Evolutionary conservation across 352 stramenopile species (phyloP), one percentile per base, ranked within the genome.

Genomic region (Phytophthora fragariae): DNA sequence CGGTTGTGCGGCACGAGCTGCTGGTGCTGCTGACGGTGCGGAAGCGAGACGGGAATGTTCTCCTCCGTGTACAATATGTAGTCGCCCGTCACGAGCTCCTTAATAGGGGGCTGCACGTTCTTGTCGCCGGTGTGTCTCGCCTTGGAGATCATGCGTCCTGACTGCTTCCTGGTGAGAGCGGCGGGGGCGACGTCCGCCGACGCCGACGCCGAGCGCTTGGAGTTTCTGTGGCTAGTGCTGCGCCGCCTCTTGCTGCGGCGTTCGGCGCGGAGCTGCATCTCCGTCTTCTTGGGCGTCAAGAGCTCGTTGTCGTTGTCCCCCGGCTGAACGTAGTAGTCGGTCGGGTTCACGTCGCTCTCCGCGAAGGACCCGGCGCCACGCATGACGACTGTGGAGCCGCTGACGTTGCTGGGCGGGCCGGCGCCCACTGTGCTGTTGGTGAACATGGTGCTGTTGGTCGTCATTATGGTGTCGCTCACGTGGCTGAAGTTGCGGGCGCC

Each of bases 401-500:
- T 66, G 59, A 72, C 52, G 64, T 62, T 81, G 54, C 61, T 77
- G 49, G 60, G 27, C 9, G 60, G 33, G 19, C 44, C 57, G 17
- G 41, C 14, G 49, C 53, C 62, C 44, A 24, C 37, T 0, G 60
- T 77, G 54, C 37, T 77, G 72, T 53, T 82, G 65, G 58, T 57
- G 65, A 61, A 77, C 68, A 61, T 76, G 54, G 81, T 84, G 56
- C 65, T 82, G 52, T 70, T 78, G 46, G 65, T 68, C n/a, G 80
- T 81, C 62, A 92, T 76, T 68, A 89, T 80, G 15, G 85, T 89
- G 75, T 94, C 85, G 73, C 84, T 92, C 57, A 94, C 81, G 70
- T 94, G 86, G 70, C 79, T 90, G 64, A 94, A 94, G 75, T 94
- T 94, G 66, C 86, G 85, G 39, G 75, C 83, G 71, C 85, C 82